phyloP scores from a whole-genome alignment of 495 filamentous ascomycete species.

The Penicillium parvum region DNA sequence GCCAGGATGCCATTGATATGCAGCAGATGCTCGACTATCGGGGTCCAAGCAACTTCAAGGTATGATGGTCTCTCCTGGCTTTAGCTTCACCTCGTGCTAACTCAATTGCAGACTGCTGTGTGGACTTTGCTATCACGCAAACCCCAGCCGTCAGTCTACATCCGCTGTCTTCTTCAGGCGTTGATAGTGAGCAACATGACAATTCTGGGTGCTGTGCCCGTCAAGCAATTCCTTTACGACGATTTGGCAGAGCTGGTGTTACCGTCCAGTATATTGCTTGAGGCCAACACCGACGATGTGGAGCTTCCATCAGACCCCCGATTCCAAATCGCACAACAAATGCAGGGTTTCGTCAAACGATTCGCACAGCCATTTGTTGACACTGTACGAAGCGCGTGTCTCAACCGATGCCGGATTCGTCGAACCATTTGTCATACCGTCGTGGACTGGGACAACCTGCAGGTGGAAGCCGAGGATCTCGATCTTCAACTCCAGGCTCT shows the following conservation, averaged over 20 bases:
- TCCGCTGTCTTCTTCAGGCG: constrained; percentile 73
- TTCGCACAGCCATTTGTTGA: constrained; percentile 76
- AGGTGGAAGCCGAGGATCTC: constrained; percentile 75
- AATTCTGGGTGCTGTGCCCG: constrained; percentile 59
- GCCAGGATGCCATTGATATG: constrained; percentile 66
- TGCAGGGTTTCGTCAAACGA: constrained; percentile 75
- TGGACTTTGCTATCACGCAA: constrained; percentile 70
- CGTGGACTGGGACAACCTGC: constrained; percentile 78
- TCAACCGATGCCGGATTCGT: constrained; percentile 85
- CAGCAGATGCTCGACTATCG: constrained; percentile 63
- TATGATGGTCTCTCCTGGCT: constrained; percentile 19
- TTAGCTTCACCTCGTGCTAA: too few species aligned
- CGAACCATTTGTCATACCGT: constrained; percentile 78
- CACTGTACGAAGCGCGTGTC: constrained; percentile 73
- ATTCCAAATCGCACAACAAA: constrained; percentile 67
- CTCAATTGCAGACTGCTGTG: constrained; percentile 49
- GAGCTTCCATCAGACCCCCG: constrained; percentile 75
- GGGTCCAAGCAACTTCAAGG: constrained; percentile 60
- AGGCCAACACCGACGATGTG: constrained; percentile 66
- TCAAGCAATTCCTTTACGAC: constrained; percentile 70
- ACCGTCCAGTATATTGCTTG: constrained; percentile 64
- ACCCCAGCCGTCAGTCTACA: constrained; percentile 78
- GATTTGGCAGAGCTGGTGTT: constrained; percentile 74
- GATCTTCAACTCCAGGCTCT: constrained; percentile 66
- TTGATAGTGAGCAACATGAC: constrained; percentile 68